These are phyloP conservation scores for Debaryomycetaceae sp. DNA, from an alignment of 1,139 yeast species.

Conservation along the genomic window DNA sequence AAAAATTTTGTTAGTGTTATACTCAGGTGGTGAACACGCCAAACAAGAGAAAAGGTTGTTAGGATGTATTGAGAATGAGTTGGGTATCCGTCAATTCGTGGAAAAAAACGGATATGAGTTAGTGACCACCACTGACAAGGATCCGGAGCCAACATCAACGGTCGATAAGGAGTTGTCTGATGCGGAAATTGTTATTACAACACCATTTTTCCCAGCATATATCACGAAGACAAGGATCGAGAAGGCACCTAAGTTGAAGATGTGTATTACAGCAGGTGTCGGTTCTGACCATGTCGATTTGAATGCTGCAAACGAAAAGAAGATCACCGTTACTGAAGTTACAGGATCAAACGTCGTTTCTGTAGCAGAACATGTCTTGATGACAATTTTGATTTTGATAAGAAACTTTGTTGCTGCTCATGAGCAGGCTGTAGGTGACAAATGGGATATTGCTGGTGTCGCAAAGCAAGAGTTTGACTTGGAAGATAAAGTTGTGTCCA, in stretches of 20 bases:
- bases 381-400: conserved; percentile 70
- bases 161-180: conserved; percentile 66
- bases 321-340: conserved; percentile 70
- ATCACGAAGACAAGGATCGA: conserved; percentile 62
- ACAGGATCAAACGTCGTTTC: conserved; percentile 81
- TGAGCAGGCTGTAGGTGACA: conserved; percentile 56
- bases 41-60: conserved; percentile 55
- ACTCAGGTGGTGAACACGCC: conserved; percentile 58
- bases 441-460: conserved; percentile 73
- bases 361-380: conserved; percentile 78
- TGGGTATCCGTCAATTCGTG: conserved; percentile 65
- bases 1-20: conserved; percentile 55
- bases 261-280: conserved; percentile 78
- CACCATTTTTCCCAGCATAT: conserved; percentile 85
- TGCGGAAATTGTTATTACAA: conserved; percentile 74
- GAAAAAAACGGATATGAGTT: conserved; percentile 67
- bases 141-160: conserved; percentile 52
- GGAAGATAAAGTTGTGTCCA: conserved; percentile 72
- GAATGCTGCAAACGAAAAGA: conserved; percentile 62
- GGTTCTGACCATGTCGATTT: conserved; percentile 82
- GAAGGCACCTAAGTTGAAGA: conserved; percentile 70
- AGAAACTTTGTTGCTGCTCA: conserved; percentile 81
- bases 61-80: conserved; percentile 74
- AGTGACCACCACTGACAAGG: conserved; percentile 66
- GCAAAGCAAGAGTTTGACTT: conserved; percentile 73